Evolutionary conservation across 139 green algal species (phyloP).

Genomic region (Bryopsis sp.): DNA sequence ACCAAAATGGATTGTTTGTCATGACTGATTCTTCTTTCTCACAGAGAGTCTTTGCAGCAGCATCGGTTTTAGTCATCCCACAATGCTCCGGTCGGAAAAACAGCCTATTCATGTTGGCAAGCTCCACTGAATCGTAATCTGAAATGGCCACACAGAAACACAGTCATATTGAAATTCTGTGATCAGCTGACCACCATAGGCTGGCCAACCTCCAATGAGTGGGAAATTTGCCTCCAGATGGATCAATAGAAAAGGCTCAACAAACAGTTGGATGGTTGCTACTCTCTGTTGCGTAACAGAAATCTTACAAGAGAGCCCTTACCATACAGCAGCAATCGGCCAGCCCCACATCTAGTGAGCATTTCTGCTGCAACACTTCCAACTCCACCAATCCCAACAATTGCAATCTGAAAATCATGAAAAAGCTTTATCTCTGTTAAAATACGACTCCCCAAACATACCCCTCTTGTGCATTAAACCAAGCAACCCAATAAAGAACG

Average conservation of each 20-base stretch:
- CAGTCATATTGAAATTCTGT: too few species aligned
- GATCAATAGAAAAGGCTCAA: too few species aligned
- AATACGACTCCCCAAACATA: too few species aligned
- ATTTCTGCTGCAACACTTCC: slow-evolving; percentile 93
- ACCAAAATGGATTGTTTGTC: not conserved
- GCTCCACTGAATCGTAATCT: slow-evolving; percentile 92
- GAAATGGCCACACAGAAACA: not conserved
- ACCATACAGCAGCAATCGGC: slow-evolving; percentile 84
- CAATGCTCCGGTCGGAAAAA: slow-evolving; percentile 95
- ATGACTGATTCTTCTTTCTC: slow-evolving; percentile 5
- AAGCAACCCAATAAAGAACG: too few species aligned
- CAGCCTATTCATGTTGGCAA: slow-evolving; percentile 98
- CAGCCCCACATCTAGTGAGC: slow-evolving; percentile 90
- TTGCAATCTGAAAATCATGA: slow-evolving; percentile 56
- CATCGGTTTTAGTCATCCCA: slow-evolving; percentile 96
- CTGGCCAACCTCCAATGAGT: too few species aligned
- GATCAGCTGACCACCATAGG: too few species aligned
- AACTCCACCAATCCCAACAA: slow-evolving; percentile 88
- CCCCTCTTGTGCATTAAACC: too few species aligned
- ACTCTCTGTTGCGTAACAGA: too few species aligned
- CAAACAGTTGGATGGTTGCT: too few species aligned
- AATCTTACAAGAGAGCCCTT: too few species aligned
- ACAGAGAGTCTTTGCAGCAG: slow-evolving; percentile 73
- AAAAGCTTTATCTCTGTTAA: too few species aligned
- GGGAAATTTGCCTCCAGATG: too few species aligned